Base-by-base conservation (phyloP, 306 rosid species). In the Casuarina glauca region DNA sequence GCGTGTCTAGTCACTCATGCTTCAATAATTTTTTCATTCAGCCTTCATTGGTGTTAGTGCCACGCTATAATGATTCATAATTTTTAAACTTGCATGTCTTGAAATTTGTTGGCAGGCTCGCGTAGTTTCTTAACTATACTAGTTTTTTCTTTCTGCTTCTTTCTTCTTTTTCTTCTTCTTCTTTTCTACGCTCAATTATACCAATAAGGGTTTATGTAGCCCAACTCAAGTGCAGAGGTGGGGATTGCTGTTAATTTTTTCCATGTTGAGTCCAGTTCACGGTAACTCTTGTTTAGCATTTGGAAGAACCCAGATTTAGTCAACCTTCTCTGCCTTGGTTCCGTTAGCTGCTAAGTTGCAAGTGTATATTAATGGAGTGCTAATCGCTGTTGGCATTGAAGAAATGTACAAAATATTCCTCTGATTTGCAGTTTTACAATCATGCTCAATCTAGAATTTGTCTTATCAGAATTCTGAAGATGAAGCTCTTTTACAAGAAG, bases 391-490 rank as follows among this genome's bases (percentile, higher is more conserved):
- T 55, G 64, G 61, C 81, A 41, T 70, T 76, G 41, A 52, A 48
- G 50, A 78, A 68, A 61, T 38, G 38, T 13, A 76, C 74, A 44
- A 46, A 66, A 48, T 20, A 15, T 58, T 55, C 17, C 38, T 66
- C 7, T 6, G 53, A 51, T 55, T 58, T 57, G 7, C 54, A 46
- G 62, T 51, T 50, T 76, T 69, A 61, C 51, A 5, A 68, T 78
- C 58, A 35, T 6, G 58, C 69, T 78, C 74, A 73, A 49, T 72
- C 77, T 12, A 72, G 49, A 64, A 7, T 72, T 68, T 80, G 53
- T 75, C 84, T 78, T 80, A 35, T 79, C 75, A 91, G 97, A 89
- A 85, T 67, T 82, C 83, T 75, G 88, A 86, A 81, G 84, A 89
- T 51, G 85, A 70, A 77, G 79, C 73, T 58, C 83, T 88, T 81